These are phyloP conservation scores for Sodiomyces alkalinus DNA, from an alignment of 2,329 filamentous ascomycete species.

Conservation along the genomic window DNA sequence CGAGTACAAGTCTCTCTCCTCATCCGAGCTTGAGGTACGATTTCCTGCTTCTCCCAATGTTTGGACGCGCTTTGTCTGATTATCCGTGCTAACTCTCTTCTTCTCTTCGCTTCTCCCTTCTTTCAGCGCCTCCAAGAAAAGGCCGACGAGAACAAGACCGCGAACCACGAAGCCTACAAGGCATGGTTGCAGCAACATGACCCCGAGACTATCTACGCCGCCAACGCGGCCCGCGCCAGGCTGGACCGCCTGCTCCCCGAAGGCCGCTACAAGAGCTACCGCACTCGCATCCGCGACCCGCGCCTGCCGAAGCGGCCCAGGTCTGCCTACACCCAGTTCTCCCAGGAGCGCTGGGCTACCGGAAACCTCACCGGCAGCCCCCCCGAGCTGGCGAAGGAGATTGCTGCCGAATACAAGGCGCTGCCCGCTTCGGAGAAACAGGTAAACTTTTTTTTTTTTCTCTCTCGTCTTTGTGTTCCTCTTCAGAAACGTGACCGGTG, in stretches of 20 bases:
- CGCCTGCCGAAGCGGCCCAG: conserved; percentile 27
- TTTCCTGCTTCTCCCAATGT: not conserved
- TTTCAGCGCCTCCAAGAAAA: conserved; percentile 19
- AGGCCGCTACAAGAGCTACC: not conserved
- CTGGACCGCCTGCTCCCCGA: conserved; percentile 21
- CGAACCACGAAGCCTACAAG: conserved; percentile 24
- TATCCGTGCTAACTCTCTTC: not conserved
- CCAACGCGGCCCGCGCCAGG: conserved; percentile 30
- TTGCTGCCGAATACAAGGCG: conserved; percentile 25
- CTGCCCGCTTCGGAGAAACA: conserved; percentile 25
- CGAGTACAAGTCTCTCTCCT: conserved; percentile 23
- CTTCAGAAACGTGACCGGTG: no score
- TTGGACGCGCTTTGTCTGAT: no score
- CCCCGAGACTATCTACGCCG: conserved; percentile 22
- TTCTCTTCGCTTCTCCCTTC: not conserved
- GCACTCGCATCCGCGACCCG: conserved; percentile 24
- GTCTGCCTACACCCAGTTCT: conserved; percentile 20
- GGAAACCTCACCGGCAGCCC: conserved; percentile 10
- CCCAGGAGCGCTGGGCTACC: conserved; percentile 20
- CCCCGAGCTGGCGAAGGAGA: conserved; percentile 9
- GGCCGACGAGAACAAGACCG: conserved; percentile 22
- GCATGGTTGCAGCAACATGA: conserved; percentile 32
- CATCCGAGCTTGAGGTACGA: conserved; percentile 28
- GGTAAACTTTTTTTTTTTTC: conserved; percentile 9
- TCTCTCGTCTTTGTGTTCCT: not conserved